phyloP scores from a whole-genome alignment of 352 stramenopile genomes.

The Phytophthora megakarya region DNA sequence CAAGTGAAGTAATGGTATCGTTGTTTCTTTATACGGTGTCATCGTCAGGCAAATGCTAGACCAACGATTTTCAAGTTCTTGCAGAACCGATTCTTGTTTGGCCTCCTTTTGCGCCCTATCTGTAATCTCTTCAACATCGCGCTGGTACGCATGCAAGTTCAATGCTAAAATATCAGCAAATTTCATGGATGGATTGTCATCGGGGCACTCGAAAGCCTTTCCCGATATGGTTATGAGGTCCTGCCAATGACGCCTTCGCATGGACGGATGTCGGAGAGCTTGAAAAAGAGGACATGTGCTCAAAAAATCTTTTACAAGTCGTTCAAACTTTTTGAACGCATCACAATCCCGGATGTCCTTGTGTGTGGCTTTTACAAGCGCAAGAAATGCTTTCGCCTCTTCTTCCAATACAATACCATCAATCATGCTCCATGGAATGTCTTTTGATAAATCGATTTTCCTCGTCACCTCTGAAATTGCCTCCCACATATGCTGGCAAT shows the following conservation, averaged over 20 bases:
- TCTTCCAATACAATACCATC: slow-evolving; percentile 93
- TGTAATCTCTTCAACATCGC: slow-evolving; percentile 91
- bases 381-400: slow-evolving; percentile 88
- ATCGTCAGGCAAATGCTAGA: slow-evolving; percentile 75
- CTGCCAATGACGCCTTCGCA: slow-evolving; percentile 76
- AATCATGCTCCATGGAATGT: slow-evolving; percentile 92
- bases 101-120: slow-evolving; percentile 92
- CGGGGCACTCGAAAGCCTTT: slow-evolving; percentile 62
- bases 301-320: slow-evolving; percentile 74
- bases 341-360: slow-evolving; percentile 92
- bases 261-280: slow-evolving; percentile 72
- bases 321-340: slow-evolving; percentile 90
- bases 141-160: slow-evolving; percentile 76
- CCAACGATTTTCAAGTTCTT: slow-evolving; percentile 85
- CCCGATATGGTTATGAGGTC: slow-evolving; percentile 67
- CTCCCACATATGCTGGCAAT: slow-evolving; percentile 86
- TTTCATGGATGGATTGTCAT: slow-evolving; percentile 65
- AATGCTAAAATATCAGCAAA: slow-evolving; percentile 87
- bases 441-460: slow-evolving; percentile 89
- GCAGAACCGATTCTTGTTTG: slow-evolving; percentile 87
- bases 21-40: slow-evolving; percentile 87
- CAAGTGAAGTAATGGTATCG: slow-evolving; percentile 86
- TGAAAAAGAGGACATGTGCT: slow-evolving; percentile 83
- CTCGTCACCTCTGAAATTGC: slow-evolving; percentile 84
- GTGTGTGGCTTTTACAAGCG: slow-evolving; percentile 88